Conservation (phyloP, 495 filamentous ascomycete species). For the Lepraria neglecta region DNA sequence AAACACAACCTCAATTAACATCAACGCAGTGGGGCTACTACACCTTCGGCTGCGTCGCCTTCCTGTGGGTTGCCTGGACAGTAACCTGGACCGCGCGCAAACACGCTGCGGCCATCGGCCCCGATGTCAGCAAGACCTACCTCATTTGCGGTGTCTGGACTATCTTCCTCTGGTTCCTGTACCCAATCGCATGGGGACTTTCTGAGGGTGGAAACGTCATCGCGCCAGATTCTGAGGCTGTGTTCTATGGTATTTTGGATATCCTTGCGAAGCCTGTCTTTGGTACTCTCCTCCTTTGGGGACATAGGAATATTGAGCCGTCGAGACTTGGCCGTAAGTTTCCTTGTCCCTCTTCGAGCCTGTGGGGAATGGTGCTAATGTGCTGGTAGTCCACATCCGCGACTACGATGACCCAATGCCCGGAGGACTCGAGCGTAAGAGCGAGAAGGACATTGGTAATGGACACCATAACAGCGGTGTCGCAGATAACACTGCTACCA, state of each 20-base stretch:
- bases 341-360: no score
- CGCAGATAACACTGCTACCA: constrained; percentile 12
- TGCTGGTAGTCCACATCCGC: constrained; percentile 27
- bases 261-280: constrained; percentile 54
- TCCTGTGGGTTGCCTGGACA: constrained; percentile 47
- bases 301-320: constrained; percentile 50
- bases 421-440: background rate
- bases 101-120: constrained; percentile 47
- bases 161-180: constrained; percentile 52
- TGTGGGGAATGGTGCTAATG: background rate
- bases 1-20: background rate
- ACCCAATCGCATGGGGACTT: constrained; percentile 63
- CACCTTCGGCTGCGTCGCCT: constrained; percentile 54
- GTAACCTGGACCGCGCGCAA: constrained; percentile 52
- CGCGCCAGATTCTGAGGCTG: constrained; percentile 53
- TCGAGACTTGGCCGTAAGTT: constrained; percentile 40
- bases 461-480: background rate
- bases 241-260: constrained; percentile 67
- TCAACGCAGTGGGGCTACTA: constrained; percentile 49
- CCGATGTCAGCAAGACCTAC: constrained; percentile 46
- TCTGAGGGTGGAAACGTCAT: constrained; percentile 64
- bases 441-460: constrained; percentile 3
- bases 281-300: constrained; percentile 45
- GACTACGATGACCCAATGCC: constrained; percentile 34
- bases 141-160: constrained; percentile 45